A percentile compares a stretch with the other conserved stretches of the same genome.
Conservation (phyloP, 208 protist genomes). For the Balamuthia mandrillaris region DNA sequence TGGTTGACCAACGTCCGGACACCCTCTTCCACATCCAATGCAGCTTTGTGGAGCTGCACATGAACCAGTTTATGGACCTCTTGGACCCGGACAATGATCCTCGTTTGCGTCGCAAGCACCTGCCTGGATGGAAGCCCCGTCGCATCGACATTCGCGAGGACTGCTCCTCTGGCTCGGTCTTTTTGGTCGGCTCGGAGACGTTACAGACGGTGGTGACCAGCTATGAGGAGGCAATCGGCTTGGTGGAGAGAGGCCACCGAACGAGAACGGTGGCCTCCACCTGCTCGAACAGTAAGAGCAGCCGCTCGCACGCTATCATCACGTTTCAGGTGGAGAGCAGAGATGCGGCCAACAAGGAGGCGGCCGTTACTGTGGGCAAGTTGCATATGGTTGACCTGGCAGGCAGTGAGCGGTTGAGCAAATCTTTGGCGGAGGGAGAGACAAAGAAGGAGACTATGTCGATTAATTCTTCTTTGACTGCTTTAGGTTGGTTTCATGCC, state of each 20-base stretch:
- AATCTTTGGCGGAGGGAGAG: neutral
- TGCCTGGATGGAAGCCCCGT: conserved; percentile 6
- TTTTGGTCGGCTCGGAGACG: neutral
- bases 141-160: conserved; percentile 28
- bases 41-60: conserved; percentile 13
- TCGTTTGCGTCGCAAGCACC: conserved; percentile 5
- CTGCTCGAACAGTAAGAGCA: conserved; percentile 64
- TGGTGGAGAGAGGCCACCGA: neutral
- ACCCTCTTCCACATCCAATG: conserved; percentile 21
- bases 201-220: conserved; percentile 6
- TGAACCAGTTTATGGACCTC: conserved; percentile 20
- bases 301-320: conserved; percentile 66
- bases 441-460: conserved; percentile 44
- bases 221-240: neutral
- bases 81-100: conserved; percentile 6
- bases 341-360: neutral
- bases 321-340: conserved; percentile 36
- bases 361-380: conserved; percentile 21
- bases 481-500: neutral
- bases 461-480: conserved; percentile 48
- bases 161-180: neutral
- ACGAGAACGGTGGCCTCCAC: conserved; percentile 32
- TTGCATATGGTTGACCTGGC: conserved; percentile 57
- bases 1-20: neutral
- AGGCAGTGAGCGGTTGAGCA: conserved; percentile 23